Evolutionary conservation across 768 basidiomycete species (phyloP), one percentile per base, ranked within the genome.

Genomic region (Naganishia randhawae): DNA sequence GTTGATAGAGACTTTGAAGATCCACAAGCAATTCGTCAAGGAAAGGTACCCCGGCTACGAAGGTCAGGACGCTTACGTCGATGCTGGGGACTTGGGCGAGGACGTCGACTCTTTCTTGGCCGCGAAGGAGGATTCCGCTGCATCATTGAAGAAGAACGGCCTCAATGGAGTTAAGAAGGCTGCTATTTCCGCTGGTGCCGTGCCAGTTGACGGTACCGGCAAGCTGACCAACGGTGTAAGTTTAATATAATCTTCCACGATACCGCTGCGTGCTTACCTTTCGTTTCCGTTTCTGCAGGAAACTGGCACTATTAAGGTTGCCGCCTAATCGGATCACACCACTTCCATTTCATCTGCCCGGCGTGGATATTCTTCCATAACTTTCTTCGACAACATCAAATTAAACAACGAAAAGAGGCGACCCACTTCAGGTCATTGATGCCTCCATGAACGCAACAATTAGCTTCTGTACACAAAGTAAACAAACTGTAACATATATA

Each of bases 11-110:
- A 76, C 73, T 50, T 72, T 81, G 39, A 71, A 73, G 65, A 70
- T 70, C 22, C 80, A 81, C 79, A 81, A 81, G 73, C 69, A 74
- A 48, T 76, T 78, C 62, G 70, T 77, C 71, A 70, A 73, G 67
- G 64, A 53, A 8, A 69, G 73, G 45, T 81, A 67, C 72, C 75
- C 75, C 32, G 69, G 70, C 14, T 78, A 78, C 25, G 76, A 72
- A 29, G 79, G 79, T 42, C 71, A 74, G 50, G 80, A 81, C 45
- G 80, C 80, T n/a, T 80, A 75, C 64, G 78, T 81, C 63, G 80
- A 81, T 63, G 76, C 78, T 63, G 67, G 76, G 37, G 80, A 81
- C 57, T 72, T 81, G 31, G 80, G 80, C 53, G 74, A 73, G 41
- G 75, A 78, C 33, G 77, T 77, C 13, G 77, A 77, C 55, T 69